These are phyloP conservation scores for Heliamphora pulchella DNA, from an alignment of 179 eudicot species.

Conservation along the genomic window DNA sequence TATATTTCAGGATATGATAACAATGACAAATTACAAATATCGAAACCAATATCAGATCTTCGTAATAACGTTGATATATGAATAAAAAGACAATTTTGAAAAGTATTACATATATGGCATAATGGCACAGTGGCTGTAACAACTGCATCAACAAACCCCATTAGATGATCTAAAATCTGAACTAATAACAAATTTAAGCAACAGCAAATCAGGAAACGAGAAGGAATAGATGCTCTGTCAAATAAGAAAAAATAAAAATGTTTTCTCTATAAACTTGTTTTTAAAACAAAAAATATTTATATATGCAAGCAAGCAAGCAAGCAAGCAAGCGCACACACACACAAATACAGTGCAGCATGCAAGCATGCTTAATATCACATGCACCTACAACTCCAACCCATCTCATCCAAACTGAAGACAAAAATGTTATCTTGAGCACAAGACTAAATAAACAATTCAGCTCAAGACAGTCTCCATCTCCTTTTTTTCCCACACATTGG, in stretches of 20 bases:
- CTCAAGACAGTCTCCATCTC: conserved; percentile 7
- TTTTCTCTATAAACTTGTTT: too few species aligned
- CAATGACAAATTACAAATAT: background rate
- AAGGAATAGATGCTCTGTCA: background rate
- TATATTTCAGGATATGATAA: background rate
- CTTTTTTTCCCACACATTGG: background rate
- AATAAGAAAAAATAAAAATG: too few species aligned
- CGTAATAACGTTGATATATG: background rate
- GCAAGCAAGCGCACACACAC: too few species aligned
- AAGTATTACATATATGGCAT: background rate
- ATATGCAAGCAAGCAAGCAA: too few species aligned
- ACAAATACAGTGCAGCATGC: background rate
- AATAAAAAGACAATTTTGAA: background rate
- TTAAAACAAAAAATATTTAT: too few species aligned
- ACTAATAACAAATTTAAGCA: background rate
- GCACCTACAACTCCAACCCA: background rate
- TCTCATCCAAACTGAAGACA: background rate
- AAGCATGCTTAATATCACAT: background rate
- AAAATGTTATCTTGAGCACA: background rate
- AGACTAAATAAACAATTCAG: background rate
- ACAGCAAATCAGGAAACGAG: background rate
- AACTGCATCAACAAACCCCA: background rate
- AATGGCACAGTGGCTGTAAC: background rate
- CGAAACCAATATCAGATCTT: background rate
- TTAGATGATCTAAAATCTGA: too few species aligned